phyloP scores from a whole-genome alignment of 2,329 filamentous ascomycete genomes.

The Fusarium dlaminii region DNA sequence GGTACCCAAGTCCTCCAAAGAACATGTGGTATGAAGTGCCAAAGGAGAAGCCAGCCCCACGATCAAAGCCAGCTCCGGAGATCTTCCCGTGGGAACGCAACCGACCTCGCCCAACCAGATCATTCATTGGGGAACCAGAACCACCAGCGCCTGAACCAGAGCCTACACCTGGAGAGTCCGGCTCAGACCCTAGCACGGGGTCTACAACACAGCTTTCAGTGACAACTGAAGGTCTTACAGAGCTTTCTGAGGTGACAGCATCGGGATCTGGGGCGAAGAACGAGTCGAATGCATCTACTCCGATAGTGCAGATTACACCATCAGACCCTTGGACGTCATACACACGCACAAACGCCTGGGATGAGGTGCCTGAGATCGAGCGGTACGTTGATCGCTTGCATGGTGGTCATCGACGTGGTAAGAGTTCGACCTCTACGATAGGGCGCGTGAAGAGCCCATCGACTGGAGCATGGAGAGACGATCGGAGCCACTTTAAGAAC shows the following conservation, averaged over 20 bases:
- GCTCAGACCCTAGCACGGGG: not conserved
- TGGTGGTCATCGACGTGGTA: constrained; percentile 64
- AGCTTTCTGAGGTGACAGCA: constrained; percentile 50
- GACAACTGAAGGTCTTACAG: constrained; percentile 39
- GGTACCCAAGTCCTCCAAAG: constrained; percentile 84
- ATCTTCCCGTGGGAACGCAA: constrained; percentile 93
- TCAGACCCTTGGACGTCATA: constrained; percentile 78
- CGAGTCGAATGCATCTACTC: constrained; percentile 59
- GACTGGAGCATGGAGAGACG: constrained; percentile 15
- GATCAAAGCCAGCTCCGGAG: constrained; percentile 66
- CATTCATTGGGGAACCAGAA: constrained; percentile 59
- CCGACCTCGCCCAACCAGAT: constrained; percentile 69
- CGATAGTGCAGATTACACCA: constrained; percentile 56
- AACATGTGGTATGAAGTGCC: constrained; percentile 92
- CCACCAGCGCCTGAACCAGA: constrained; percentile 6
- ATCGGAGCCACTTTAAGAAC: constrained; percentile 12
- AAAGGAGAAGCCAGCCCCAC: constrained; percentile 64
- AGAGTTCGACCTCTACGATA: constrained; percentile 43
- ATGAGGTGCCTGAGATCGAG: constrained; percentile 87
- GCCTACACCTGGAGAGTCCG: not conserved
- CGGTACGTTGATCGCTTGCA: constrained; percentile 84
- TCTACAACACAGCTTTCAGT: constrained; percentile 7
- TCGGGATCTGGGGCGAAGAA: constrained; percentile 43
- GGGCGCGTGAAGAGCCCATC: constrained; percentile 33
- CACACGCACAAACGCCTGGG: constrained; percentile 88